These are phyloP conservation scores for Digitaria exilis DNA, from an alignment of 202 grass and related monocot genomes.

Conservation along the genomic window DNA sequence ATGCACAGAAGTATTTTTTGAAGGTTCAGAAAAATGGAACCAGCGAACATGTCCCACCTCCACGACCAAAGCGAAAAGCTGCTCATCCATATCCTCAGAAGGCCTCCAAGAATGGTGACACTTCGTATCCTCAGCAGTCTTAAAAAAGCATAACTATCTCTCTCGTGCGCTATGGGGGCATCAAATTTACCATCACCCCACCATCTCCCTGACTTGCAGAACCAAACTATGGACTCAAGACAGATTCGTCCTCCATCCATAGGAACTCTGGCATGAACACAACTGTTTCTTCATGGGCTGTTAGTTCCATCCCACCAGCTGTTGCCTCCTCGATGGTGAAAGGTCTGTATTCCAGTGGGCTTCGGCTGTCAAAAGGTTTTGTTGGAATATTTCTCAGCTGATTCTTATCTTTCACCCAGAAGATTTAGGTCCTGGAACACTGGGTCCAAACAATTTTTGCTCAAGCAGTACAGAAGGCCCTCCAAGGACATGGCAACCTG, in stretches of 20 bases:
- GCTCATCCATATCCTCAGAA: conserved; percentile 98
- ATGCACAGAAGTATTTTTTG: conserved; percentile 97
- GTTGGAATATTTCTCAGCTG: conserved; percentile 27
- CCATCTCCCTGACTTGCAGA: conserved; percentile 58
- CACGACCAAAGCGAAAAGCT: conserved; percentile 96
- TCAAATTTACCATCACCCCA: conserved; percentile 34
- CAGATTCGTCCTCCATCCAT: conserved; percentile 56
- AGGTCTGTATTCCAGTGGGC: conserved; percentile 45
- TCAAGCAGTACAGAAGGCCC: conserved; percentile 65
- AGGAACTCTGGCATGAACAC: conserved; percentile 51
- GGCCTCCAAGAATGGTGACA: conserved; percentile 89
- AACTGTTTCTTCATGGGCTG: conserved; percentile 67
- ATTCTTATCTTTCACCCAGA: conserved; percentile 52
- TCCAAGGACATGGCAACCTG: conserved; percentile 51
- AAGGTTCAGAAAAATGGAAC: conserved; percentile 99
- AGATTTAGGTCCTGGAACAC: conserved; percentile 49
- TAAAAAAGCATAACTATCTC: background rate
- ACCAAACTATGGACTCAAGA: conserved; percentile 51
- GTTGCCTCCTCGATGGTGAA: conserved; percentile 54
- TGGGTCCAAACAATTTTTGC: conserved; percentile 66
- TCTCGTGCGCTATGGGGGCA: background rate
- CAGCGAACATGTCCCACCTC: conserved; percentile 94
- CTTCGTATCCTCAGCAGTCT: background rate
- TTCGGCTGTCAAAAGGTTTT: conserved; percentile 21
- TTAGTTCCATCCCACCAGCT: conserved; percentile 63